Evolutionary conservation across 2,329 filamentous ascomycete genomes (phyloP).

Genomic region (Calcarisporium arbuscula): DNA sequence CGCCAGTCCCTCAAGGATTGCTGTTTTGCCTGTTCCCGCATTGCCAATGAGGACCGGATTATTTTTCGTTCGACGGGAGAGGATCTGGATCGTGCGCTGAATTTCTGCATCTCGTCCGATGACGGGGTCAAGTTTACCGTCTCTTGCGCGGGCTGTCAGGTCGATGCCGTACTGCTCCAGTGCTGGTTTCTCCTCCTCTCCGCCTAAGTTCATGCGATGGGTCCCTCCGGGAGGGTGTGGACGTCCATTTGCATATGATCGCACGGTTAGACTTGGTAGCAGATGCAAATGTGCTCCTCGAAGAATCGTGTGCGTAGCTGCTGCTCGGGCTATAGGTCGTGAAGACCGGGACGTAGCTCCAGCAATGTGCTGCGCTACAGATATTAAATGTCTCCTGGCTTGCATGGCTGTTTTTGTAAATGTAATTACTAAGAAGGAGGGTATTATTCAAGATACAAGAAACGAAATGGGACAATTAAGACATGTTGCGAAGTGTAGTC

Average conservation of each 20-base stretch:
- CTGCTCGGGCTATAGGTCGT: constrained; percentile 20
- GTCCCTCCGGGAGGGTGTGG: constrained; percentile 88
- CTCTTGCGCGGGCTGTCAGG: constrained; percentile 74
- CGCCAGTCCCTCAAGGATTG: constrained; percentile 84
- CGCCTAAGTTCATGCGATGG: constrained; percentile 86
- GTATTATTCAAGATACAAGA: neutral
- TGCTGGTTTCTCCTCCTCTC: constrained; percentile 71
- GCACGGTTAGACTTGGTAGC: constrained; percentile 33
- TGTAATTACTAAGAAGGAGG: too few relatives aligned
- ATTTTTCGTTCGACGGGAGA: constrained; percentile 91
- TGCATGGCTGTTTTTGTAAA: too few relatives aligned
- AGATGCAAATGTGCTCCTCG: constrained; percentile 17
- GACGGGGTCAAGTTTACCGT: constrained; percentile 90
- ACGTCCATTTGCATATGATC: constrained; percentile 62
- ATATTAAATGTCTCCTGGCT: constrained; percentile 32
- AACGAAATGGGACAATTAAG: constrained; percentile 4
- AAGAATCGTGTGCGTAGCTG: neutral
- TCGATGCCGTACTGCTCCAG: constrained; percentile 89
- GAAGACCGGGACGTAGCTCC: constrained; percentile 21
- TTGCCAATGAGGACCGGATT: constrained; percentile 91
- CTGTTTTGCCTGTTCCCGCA: constrained; percentile 90
- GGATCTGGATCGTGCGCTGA: constrained; percentile 86
- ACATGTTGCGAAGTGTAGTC: neutral
- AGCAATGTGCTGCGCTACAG: constrained; percentile 31
- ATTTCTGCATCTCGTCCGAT: constrained; percentile 92